A percentile compares a stretch with the other conserved stretches of the same genome.
These are phyloP conservation scores for Scortechinia acanthostroma DNA, from an alignment of 2,329 filamentous ascomycete species.

Conservation along the genomic window DNA sequence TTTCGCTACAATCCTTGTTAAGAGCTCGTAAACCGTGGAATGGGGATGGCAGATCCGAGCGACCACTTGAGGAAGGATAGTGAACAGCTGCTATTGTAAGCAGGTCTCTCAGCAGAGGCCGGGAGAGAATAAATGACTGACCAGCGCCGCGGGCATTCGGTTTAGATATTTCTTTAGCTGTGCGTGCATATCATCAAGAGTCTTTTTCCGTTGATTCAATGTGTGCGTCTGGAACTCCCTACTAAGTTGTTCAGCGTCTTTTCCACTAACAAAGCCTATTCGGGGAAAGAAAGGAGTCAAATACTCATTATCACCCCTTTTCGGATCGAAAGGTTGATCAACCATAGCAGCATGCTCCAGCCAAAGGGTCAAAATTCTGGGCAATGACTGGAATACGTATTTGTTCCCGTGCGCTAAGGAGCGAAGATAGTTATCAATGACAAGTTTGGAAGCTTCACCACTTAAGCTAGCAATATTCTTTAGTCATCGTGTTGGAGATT, in stretches of 20 bases:
- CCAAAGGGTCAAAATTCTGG: constrained; percentile 62
- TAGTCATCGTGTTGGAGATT: neutral
- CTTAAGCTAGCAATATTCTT: constrained; percentile 23
- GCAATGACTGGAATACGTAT: constrained; percentile 63
- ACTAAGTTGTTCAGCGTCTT: too few relatives aligned
- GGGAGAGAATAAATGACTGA: neutral
- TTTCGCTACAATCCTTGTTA: constrained; percentile 50
- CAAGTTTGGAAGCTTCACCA: constrained; percentile 57
- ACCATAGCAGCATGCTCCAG: constrained; percentile 54
- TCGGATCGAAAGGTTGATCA: constrained; percentile 34
- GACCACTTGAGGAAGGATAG: constrained; percentile 55
- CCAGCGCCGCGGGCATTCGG: neutral
- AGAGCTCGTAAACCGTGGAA: constrained; percentile 45
- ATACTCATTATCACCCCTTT: constrained; percentile 10
- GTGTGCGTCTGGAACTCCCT: neutral
- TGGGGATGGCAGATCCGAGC: constrained; percentile 61
- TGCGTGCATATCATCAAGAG: constrained; percentile 40
- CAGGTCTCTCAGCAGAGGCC: neutral
- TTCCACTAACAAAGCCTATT: neutral
- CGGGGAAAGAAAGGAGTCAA: neutral
- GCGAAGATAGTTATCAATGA: constrained; percentile 60
- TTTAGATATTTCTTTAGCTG: constrained; percentile 49
- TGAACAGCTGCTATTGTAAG: neutral
- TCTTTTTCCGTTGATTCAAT: constrained; percentile 25
- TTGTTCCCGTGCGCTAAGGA: constrained; percentile 60